Evolutionary conservation across 2,329 filamentous ascomycete species (phyloP).

Genomic region (Colletotrichum liriopes): DNA sequence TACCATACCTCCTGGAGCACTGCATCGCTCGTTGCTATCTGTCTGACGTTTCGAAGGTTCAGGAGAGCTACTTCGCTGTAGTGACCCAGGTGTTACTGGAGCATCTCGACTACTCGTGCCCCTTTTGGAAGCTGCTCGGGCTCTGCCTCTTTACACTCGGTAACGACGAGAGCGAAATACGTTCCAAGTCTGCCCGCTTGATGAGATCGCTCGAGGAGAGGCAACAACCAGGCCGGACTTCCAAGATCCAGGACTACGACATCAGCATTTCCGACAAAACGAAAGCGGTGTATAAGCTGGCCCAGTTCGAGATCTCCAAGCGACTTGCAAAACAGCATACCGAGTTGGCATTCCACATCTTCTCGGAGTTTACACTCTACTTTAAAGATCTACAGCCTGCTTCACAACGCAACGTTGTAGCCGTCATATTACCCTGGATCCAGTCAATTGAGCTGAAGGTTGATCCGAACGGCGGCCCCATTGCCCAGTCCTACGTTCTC

Average conservation of each 20-base stretch:
- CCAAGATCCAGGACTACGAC: slow-evolving; percentile 96
- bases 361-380: slow-evolving; percentile 94
- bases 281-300: slow-evolving; percentile 96
- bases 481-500: slow-evolving; percentile 92
- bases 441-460: slow-evolving; percentile 94
- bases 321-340: slow-evolving; percentile 89
- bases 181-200: slow-evolving; percentile 88
- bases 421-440: slow-evolving; percentile 95
- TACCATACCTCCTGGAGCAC: slow-evolving; percentile 87
- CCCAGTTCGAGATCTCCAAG: slow-evolving; percentile 96
- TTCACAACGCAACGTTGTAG: slow-evolving; percentile 93
- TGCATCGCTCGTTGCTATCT: slow-evolving; percentile 94
- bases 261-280: slow-evolving; percentile 99
- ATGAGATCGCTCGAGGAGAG: slow-evolving; percentile 87
- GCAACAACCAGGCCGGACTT: slow-evolving; percentile 80
- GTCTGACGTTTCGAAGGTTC: slow-evolving; percentile 83
- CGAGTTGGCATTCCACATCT: slow-evolving; percentile 91
- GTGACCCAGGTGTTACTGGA: slow-evolving; percentile 90
- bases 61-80: slow-evolving; percentile 96
- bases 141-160: slow-evolving; percentile 93
- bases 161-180: slow-evolving; percentile 89
- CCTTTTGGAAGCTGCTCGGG: slow-evolving; percentile 92
- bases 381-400: slow-evolving; percentile 90
- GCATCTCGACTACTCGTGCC: slow-evolving; percentile 83
- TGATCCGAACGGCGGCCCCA: slow-evolving; percentile 92